A percentile compares a stretch with the other conserved stretches of the same genome.
These are phyloP conservation scores for Tillandsia fasciculata DNA, from an alignment of 176 grass and related monocot genomes.

Conservation along the genomic window DNA sequence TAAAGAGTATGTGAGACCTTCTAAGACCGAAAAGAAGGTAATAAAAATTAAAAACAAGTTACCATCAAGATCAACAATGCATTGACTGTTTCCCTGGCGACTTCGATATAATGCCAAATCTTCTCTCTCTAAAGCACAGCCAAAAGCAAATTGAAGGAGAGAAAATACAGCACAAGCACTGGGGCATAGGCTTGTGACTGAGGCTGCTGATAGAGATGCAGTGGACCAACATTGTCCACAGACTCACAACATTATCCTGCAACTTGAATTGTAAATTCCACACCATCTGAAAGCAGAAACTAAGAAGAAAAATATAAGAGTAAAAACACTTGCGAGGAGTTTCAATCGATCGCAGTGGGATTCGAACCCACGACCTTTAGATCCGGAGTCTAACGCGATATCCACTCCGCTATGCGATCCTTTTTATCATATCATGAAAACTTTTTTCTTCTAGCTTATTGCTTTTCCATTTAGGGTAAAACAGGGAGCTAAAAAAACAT, in stretches of 20 bases:
- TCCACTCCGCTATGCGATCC: constrained; percentile 97
- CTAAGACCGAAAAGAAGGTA: no score
- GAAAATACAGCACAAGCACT: not conserved
- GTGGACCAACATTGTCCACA: constrained; percentile 38
- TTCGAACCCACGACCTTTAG: constrained; percentile 99
- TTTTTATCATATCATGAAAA: constrained; percentile 2
- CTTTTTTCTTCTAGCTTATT: not conserved
- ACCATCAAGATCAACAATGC: not conserved
- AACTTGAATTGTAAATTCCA: constrained; percentile 7
- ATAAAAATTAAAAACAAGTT: not conserved
- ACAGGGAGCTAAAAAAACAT: not conserved
- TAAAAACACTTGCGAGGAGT: not conserved
- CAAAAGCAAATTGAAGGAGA: not conserved
- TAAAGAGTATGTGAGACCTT: no score
- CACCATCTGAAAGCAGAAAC: constrained; percentile 2
- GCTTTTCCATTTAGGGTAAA: not conserved
- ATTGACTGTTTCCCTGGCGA: no score
- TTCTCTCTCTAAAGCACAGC: not conserved
- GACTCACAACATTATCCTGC: not conserved
- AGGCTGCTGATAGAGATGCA: not conserved
- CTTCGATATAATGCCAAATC: not conserved
- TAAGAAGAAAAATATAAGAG: not conserved
- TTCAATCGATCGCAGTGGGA: constrained; percentile 82
- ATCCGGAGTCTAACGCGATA: constrained; percentile 99
- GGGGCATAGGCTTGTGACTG: not conserved